Evolutionary conservation across 805 yeast genomes (phyloP).

Genomic region (Suhomyces prunicola): DNA sequence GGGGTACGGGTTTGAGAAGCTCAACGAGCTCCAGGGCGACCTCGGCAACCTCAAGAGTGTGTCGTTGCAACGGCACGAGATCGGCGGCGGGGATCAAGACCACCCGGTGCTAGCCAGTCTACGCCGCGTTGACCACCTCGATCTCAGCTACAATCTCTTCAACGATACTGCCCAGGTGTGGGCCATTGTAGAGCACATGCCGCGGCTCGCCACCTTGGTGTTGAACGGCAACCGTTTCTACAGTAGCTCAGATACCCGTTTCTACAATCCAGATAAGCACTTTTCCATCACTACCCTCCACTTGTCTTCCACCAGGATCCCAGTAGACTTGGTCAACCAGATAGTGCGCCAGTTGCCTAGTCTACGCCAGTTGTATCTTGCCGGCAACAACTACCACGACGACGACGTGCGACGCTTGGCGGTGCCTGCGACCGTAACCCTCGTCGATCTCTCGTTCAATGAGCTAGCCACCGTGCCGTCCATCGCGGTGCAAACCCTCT

Average conservation of each 20-base stretch:
- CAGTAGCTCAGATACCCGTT: background rate
- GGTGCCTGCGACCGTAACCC: background rate
- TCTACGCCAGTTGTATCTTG: conserved; percentile 29
- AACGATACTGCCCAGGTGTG: conserved; percentile 37
- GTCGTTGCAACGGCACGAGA: conserved; percentile 45
- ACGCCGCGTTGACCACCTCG: conserved; percentile 34
- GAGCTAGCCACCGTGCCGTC: conserved; percentile 28
- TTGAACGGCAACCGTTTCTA: conserved; percentile 54
- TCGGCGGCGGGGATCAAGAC: conserved; percentile 17
- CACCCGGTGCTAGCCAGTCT: background rate
- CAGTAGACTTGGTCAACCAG: conserved; percentile 11
- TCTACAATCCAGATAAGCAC: too few relatives aligned
- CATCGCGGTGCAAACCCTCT: conserved; percentile 14
- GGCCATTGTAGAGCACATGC: conserved; percentile 33
- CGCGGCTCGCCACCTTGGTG: conserved; percentile 39
- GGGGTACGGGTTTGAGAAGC: conserved; percentile 61
- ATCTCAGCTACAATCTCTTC: conserved; percentile 60
- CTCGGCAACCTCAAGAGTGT: conserved; percentile 44
- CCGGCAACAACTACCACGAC: conserved; percentile 31
- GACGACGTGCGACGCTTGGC: conserved; percentile 11
- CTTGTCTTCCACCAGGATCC: conserved; percentile 26
- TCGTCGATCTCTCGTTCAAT: conserved; percentile 42
- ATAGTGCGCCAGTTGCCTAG: conserved; percentile 35
- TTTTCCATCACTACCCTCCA: conserved; percentile 14
- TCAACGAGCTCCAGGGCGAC: conserved; percentile 47